Conservation (phyloP, 2,329 filamentous ascomycete genomes). For the Lachnum nothofagi region DNA sequence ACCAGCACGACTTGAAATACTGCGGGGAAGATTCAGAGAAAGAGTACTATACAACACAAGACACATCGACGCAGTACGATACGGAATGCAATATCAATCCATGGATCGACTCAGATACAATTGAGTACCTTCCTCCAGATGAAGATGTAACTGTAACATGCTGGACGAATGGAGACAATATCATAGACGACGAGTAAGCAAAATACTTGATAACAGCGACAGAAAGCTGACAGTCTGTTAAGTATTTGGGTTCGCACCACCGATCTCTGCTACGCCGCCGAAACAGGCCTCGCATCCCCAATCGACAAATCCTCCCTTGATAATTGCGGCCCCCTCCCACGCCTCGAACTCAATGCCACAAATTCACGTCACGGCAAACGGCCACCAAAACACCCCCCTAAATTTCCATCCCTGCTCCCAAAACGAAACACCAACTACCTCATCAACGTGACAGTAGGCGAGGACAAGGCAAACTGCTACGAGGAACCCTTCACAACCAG, state of each 20-base stretch:
- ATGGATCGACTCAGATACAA: slow-evolving; percentile 12
- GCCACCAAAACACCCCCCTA: neutral
- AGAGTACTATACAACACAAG: slow-evolving; percentile 13
- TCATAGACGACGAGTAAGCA: slow-evolving; percentile 15
- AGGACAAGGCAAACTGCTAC: slow-evolving; percentile 19
- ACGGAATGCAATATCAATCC: slow-evolving; percentile 22
- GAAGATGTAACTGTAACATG: slow-evolving; percentile 18
- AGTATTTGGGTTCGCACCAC: slow-evolving; percentile 21
- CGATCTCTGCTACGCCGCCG: slow-evolving; percentile 19
- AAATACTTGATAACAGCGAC: too few species aligned
- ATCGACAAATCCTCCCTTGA: slow-evolving; percentile 17
- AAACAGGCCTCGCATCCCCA: slow-evolving; percentile 12
- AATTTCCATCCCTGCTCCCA: neutral
- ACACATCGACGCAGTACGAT: slow-evolving; percentile 14
- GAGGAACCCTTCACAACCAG: neutral
- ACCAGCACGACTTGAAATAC: slow-evolving; percentile 15
- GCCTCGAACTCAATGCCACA: slow-evolving; percentile 19
- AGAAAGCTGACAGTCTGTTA: slow-evolving; percentile 2
- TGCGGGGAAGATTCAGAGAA: slow-evolving; percentile 15
- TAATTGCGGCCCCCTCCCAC: slow-evolving; percentile 21
- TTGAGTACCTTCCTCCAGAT: slow-evolving; percentile 13
- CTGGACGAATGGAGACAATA: slow-evolving; percentile 16
- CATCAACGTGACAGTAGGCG: slow-evolving; percentile 19
- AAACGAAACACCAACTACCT: slow-evolving; percentile 10
- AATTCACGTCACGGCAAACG: neutral